A percentile compares a stretch with the other conserved stretches of the same genome.
These are phyloP conservation scores for Cordyceps farinosa DNA, from an alignment of 2,329 filamentous ascomycete species.

Conservation along the genomic window DNA sequence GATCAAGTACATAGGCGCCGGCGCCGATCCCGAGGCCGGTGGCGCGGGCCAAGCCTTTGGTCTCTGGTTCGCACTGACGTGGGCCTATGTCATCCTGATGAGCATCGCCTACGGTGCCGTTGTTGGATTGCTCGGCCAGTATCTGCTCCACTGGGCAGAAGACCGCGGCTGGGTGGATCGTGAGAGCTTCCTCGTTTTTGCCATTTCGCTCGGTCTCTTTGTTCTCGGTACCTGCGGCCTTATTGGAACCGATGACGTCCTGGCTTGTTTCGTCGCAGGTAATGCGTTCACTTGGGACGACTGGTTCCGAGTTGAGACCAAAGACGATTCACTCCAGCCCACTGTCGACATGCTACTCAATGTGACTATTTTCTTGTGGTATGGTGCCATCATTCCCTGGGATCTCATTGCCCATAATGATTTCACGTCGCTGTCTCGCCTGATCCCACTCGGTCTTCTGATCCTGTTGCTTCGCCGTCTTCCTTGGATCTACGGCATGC, in stretches of 20 bases:
- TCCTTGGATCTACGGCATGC: slow-evolving; percentile 70
- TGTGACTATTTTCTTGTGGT: slow-evolving; percentile 85
- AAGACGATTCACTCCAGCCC: slow-evolving; percentile 88
- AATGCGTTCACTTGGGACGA: slow-evolving; percentile 92
- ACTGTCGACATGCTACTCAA: slow-evolving; percentile 95
- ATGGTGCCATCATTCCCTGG: slow-evolving; percentile 84
- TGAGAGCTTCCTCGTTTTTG: slow-evolving; percentile 84
- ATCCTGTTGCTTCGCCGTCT: slow-evolving; percentile 74
- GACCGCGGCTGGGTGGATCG: slow-evolving; percentile 76
- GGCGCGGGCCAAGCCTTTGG: slow-evolving; percentile 59
- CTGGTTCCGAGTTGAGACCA: slow-evolving; percentile 86
- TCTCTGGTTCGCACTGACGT: slow-evolving; percentile 81
- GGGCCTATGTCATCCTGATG: slow-evolving; percentile 77
- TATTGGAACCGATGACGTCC: slow-evolving; percentile 82
- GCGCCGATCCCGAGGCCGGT: slow-evolving; percentile 56
- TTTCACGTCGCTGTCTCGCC: slow-evolving; percentile 69
- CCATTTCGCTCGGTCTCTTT: slow-evolving; percentile 80
- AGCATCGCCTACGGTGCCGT: slow-evolving; percentile 73
- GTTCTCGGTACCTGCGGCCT: slow-evolving; percentile 83
- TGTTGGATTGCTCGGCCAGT: slow-evolving; percentile 78
- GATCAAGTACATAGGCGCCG: slow-evolving; percentile 67
- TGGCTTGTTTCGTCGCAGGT: slow-evolving; percentile 89
- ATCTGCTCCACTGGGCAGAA: slow-evolving; percentile 80
- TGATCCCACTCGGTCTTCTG: slow-evolving; percentile 69
- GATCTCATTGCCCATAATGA: slow-evolving; percentile 59